Evolutionary conservation across 257 asterid species (phyloP).

Genomic region (Eucommia ulmoides): DNA sequence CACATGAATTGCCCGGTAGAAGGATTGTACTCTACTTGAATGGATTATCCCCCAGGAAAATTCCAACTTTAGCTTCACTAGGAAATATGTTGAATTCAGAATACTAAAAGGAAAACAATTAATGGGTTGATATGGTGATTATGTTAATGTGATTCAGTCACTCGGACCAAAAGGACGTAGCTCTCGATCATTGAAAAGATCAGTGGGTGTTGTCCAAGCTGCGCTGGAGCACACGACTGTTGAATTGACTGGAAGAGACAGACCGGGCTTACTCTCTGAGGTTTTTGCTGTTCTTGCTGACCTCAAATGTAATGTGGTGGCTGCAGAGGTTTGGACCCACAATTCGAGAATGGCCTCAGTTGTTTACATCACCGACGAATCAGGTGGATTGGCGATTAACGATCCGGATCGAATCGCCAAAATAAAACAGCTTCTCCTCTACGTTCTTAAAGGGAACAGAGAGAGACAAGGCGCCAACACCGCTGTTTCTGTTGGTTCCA

Average conservation of each 20-base stretch:
- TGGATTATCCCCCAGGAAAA: no score
- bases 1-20: no score
- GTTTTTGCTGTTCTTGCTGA: not conserved
- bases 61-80: no score
- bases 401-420: slow-evolving; percentile 49
- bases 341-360: slow-evolving; percentile 61
- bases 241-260: not conserved
- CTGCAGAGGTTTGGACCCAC: slow-evolving; percentile 1
- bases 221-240: not conserved
- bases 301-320: not conserved
- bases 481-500: slow-evolving; percentile 58
- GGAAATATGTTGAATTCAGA: no score
- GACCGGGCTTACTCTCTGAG: not conserved
- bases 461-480: slow-evolving; percentile 58
- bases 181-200: not conserved
- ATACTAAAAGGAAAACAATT: no score
- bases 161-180: not conserved
- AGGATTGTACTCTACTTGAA: no score
- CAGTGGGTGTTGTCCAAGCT: not conserved
- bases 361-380: slow-evolving; percentile 62
- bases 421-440: slow-evolving; percentile 55
- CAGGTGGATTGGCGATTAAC: slow-evolving; percentile 34
- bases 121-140: no score
- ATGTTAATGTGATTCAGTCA: not conserved
- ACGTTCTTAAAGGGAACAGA: slow-evolving; percentile 47